phyloP scores from a whole-genome alignment of 257 asterid species.

The Ophiorrhiza pumila region DNA sequence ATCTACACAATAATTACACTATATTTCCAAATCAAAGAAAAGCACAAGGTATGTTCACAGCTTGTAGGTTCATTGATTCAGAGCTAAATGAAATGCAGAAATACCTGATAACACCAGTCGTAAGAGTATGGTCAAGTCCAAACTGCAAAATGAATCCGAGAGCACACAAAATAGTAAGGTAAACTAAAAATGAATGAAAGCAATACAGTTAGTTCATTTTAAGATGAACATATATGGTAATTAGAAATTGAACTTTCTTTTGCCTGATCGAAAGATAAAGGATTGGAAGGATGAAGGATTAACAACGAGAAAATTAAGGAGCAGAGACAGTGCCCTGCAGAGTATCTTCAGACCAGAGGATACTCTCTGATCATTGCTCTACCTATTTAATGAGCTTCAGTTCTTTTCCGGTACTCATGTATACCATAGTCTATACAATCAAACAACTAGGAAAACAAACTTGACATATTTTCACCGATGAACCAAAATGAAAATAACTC shows the following conservation, averaged over 20 bases:
- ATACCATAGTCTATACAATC: background rate
- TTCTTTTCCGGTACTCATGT: background rate
- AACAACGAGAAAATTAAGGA: background rate
- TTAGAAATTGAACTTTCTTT: background rate
- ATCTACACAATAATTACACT: background rate
- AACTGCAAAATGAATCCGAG: constrained; percentile 49
- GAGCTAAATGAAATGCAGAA: background rate
- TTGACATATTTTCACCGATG: background rate
- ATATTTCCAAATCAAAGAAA: background rate
- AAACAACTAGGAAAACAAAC: background rate
- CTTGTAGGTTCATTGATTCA: background rate
- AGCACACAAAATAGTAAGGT: constrained; percentile 16
- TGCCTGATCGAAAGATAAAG: background rate
- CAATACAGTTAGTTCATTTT: constrained; percentile 3
- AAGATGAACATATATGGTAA: background rate
- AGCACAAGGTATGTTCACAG: background rate
- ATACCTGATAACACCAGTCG: constrained; percentile 99
- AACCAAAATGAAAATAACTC: background rate
- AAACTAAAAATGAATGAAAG: constrained; percentile 22
- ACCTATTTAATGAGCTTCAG: background rate
- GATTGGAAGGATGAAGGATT: too few species aligned
- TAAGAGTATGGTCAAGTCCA: constrained; percentile 98
- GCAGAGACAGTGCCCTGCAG: background rate
- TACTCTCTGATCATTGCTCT: background rate
- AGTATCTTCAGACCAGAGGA: background rate